phyloP scores from a whole-genome alignment of 164 flowering plant species.

The Liquidambar formosana region DNA sequence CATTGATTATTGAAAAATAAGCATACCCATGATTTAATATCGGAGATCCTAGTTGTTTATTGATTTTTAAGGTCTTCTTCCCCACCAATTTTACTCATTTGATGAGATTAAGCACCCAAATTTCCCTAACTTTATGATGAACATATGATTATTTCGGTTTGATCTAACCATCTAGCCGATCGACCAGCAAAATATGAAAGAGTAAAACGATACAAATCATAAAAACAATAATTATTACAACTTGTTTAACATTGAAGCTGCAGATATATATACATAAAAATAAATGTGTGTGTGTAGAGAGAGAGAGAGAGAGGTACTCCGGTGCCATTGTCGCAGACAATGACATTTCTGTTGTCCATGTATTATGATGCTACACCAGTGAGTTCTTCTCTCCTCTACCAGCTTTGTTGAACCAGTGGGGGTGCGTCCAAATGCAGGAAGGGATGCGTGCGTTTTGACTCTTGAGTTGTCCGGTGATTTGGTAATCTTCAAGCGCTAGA shows the following conservation, averaged over 20 bases:
- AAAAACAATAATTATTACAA: no score
- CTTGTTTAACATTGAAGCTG: no score
- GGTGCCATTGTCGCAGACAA: constrained; percentile 96
- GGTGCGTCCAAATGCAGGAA: no score
- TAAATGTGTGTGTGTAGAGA: constrained; percentile 2
- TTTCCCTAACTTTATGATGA: background rate
- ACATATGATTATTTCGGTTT: background rate
- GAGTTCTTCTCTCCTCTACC: no score
- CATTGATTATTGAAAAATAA: background rate
- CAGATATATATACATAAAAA: constrained; percentile 1
- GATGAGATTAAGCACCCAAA: background rate
- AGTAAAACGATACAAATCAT: background rate
- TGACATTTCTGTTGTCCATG: constrained; percentile 79
- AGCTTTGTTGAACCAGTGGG: no score
- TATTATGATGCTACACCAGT: no score
- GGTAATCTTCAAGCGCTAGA: no score
- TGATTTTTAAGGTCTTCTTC: no score
- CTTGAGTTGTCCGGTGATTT: no score
- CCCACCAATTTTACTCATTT: no score
- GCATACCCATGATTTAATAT: no score
- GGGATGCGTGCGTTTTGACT: background rate
- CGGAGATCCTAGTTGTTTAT: no score
- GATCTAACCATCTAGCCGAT: background rate
- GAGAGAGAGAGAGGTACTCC: constrained; percentile 48
- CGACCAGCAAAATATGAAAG: background rate